phyloP scores from a whole-genome alignment of 257 asterid species.

The Scutellaria baicalensis region DNA sequence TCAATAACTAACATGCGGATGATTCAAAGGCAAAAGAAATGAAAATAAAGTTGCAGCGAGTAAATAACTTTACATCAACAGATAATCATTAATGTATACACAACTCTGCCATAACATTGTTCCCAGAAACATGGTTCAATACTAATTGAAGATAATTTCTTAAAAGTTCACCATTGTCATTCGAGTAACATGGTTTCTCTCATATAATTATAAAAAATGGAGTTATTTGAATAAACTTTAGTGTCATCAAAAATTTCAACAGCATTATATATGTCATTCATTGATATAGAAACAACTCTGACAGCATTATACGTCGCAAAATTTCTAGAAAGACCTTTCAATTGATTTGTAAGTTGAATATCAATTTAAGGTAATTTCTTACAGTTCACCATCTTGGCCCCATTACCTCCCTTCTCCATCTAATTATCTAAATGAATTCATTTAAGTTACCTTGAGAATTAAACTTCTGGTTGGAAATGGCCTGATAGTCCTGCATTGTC shows the following conservation, averaged over 20 bases:
- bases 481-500: slow-evolving; percentile 29
- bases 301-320: not conserved
- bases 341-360: not conserved
- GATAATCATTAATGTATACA: not conserved
- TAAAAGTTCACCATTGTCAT: not conserved
- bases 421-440: not conserved
- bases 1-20: not conserved
- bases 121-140: not conserved
- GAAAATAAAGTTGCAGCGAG: not conserved
- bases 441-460: slow-evolving; percentile 6
- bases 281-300: not conserved
- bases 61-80: not conserved
- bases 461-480: slow-evolving; percentile 26
- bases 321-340: not conserved
- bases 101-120: not conserved
- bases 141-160: not conserved
- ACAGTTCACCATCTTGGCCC: not conserved
- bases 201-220: not conserved
- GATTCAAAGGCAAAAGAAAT: not conserved
- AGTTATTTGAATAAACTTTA: not conserved
- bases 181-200: not conserved
- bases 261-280: not conserved
- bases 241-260: not conserved
- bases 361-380: not conserved
- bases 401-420: not conserved